phyloP scores from a whole-genome alignment of 2,329 filamentous ascomycete genomes.

The Cyclaneusma minus region DNA sequence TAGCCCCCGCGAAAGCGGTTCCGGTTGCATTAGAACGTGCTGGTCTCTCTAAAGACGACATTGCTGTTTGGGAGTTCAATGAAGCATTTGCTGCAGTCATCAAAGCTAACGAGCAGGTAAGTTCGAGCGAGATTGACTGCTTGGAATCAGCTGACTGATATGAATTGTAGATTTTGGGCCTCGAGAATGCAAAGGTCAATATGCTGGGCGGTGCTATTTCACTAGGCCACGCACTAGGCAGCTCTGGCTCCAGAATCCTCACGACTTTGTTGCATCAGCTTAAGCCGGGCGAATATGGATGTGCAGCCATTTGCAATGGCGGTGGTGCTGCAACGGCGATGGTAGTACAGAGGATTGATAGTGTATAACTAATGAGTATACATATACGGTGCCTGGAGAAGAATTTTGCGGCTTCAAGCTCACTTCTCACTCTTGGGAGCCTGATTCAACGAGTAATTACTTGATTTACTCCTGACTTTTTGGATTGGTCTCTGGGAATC shows the following conservation, averaged over 20 bases:
- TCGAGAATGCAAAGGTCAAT: constrained; percentile 70
- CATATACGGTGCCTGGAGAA: too few species aligned
- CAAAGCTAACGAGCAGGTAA: constrained; percentile 68
- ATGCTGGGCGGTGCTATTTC: constrained; percentile 83
- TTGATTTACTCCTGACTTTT: too few species aligned
- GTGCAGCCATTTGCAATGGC: constrained; percentile 93
- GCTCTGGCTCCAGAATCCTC: constrained; percentile 82
- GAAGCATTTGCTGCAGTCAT: constrained; percentile 95
- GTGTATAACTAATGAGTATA: constrained; percentile 9
- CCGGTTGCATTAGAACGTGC: constrained; percentile 78
- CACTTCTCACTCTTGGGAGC: too few species aligned
- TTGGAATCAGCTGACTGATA: too few species aligned
- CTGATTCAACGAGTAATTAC: too few species aligned
- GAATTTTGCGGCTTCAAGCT: too few species aligned
- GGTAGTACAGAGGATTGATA: constrained; percentile 70
- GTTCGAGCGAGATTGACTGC: constrained; percentile 6
- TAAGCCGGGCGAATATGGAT: constrained; percentile 82
- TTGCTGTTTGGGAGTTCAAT: constrained; percentile 96
- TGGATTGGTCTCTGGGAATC: too few species aligned
- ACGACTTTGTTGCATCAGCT: constrained; percentile 85
- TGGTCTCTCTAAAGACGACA: constrained; percentile 80
- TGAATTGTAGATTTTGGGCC: constrained; percentile 73
- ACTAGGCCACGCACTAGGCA: constrained; percentile 80
- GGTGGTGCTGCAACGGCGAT: constrained; percentile 84
- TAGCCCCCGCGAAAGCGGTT: constrained; percentile 84